Percentiles rank a stretch among this genome's conserved stretches.
These are phyloP conservation scores for Phaeoacremonium minimum DNA, from an alignment of 2,329 filamentous ascomycete genomes.

Conservation along the genomic window DNA sequence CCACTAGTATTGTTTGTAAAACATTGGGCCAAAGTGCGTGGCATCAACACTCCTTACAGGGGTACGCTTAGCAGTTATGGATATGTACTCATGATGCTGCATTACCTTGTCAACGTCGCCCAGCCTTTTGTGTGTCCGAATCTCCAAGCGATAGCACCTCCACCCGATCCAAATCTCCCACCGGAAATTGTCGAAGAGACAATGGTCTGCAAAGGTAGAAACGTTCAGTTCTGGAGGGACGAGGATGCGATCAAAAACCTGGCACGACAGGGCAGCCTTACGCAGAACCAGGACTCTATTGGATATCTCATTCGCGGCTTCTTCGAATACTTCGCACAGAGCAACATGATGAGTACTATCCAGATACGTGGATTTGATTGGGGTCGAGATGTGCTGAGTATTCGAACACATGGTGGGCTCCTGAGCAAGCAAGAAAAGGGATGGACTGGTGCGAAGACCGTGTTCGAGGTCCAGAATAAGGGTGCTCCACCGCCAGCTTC, in stretches of 20 bases:
- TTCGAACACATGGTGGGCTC: conserved; percentile 68
- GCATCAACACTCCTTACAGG: conserved; percentile 81
- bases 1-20: conserved; percentile 84
- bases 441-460: conserved; percentile 80
- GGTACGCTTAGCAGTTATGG: conserved; percentile 87
- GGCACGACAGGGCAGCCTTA: conserved; percentile 54
- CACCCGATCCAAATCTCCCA: conserved; percentile 32
- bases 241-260: conserved; percentile 64
- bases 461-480: conserved; percentile 45
- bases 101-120: conserved; percentile 81
- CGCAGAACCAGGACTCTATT: conserved; percentile 64
- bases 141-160: conserved; percentile 58
- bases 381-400: conserved; percentile 73
- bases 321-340: conserved; percentile 79
- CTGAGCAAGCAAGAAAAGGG: conserved; percentile 73
- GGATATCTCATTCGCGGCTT: conserved; percentile 75
- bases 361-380: conserved; percentile 66
- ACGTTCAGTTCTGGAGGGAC: conserved; percentile 75
- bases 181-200: conserved; percentile 31
- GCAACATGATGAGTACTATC: conserved; percentile 45
- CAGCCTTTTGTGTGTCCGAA: conserved; percentile 82
- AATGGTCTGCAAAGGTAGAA: conserved; percentile 55
- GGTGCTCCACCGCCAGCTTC: conserved; percentile 15
- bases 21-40: conserved; percentile 80
- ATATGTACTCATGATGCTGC: conserved; percentile 87